These are phyloP conservation scores for Detonula confervacea DNA, from an alignment of 352 stramenopile genomes.

Conservation along the genomic window DNA sequence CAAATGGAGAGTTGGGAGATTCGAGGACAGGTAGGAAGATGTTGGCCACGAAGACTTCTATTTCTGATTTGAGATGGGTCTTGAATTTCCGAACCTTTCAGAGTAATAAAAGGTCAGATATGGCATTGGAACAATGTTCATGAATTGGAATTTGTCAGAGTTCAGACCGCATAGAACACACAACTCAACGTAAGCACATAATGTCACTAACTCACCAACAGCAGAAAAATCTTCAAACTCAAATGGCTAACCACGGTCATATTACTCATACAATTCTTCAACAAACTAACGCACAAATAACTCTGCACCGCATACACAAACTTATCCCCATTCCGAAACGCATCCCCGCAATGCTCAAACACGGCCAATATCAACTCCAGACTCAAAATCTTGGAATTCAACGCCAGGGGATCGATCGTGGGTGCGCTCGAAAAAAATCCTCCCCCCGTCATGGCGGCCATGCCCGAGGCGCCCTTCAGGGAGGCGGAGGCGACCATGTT, in stretches of 20 bases:
- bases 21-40: constrained; percentile 98
- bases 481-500: constrained; percentile 9
- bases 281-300: constrained; percentile 96
- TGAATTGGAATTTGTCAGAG: not conserved
- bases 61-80: constrained; percentile 95
- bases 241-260: constrained; percentile 95
- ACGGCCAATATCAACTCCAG: constrained; percentile 97
- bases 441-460: not conserved
- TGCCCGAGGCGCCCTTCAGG: not conserved
- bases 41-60: constrained; percentile 98
- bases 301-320: constrained; percentile 97
- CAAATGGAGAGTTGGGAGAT: constrained; percentile 95
- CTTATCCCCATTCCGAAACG: constrained; percentile 93
- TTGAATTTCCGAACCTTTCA: constrained; percentile 85
- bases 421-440: constrained; percentile 45
- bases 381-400: constrained; percentile 96
- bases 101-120: no score
- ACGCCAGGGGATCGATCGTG: constrained; percentile 90
- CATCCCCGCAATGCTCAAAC: constrained; percentile 94
- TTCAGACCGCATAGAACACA: not conserved
- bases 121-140: not conserved
- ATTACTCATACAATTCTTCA: constrained; percentile 98
- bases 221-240: constrained; percentile 97
- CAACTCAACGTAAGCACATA: not conserved
- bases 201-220: constrained; percentile 92